Evolutionary conservation across 805 yeast genomes (phyloP).

Genomic region (Maudiozyma serrabonitensis): DNA sequence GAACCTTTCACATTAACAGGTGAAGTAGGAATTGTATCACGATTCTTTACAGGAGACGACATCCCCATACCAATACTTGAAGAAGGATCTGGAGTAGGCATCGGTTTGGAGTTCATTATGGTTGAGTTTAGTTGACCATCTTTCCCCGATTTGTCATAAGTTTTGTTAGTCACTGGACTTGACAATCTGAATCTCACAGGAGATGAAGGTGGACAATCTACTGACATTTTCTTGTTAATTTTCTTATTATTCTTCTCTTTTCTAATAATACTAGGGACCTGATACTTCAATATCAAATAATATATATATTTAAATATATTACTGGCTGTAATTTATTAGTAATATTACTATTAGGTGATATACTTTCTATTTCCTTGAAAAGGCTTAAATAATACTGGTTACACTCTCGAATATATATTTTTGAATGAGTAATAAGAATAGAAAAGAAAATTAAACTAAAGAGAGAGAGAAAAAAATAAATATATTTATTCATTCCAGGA

Average conservation of each 20-base stretch:
- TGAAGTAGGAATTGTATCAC: slow-evolving; percentile 16
- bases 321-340: too few relatives aligned
- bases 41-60: slow-evolving; percentile 5
- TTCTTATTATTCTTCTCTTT: neutral
- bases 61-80: slow-evolving; percentile 35
- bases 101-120: slow-evolving; percentile 15
- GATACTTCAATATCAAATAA: too few relatives aligned
- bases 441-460: too few relatives aligned
- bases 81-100: slow-evolving; percentile 71
- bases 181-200: neutral
- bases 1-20: slow-evolving; percentile 16
- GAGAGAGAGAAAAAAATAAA: too few relatives aligned
- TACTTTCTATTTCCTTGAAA: too few relatives aligned
- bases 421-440: too few relatives aligned
- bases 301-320: too few relatives aligned
- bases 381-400: too few relatives aligned
- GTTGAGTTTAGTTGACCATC: neutral
- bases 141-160: neutral
- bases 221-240: neutral
- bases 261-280: neutral
- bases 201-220: slow-evolving; percentile 5
- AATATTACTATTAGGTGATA: too few relatives aligned
- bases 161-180: neutral
- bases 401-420: too few relatives aligned
- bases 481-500: too few relatives aligned